phyloP scores from a whole-genome alignment of 2,329 filamentous ascomycete genomes.

The Aspergillus sp. region DNA sequence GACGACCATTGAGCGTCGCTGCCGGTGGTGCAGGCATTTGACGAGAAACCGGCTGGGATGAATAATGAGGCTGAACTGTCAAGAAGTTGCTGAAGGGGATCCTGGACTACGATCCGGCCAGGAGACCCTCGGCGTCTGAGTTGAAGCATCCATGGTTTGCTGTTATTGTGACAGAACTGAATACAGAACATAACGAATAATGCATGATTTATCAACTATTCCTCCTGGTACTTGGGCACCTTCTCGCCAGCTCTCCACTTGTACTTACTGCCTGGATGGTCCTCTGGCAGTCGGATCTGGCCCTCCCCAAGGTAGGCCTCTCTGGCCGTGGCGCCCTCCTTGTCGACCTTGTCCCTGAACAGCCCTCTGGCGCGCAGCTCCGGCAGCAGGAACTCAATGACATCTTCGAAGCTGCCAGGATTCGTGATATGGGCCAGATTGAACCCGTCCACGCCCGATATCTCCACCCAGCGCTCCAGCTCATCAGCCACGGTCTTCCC shows the following conservation, averaged over 20 bases:
- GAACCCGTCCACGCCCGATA: slow-evolving; percentile 37
- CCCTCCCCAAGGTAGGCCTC: slow-evolving; percentile 39
- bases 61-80: too few relatives aligned
- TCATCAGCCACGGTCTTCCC: slow-evolving; percentile 38
- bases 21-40: too few relatives aligned
- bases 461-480: slow-evolving; percentile 37
- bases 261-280: slow-evolving; percentile 38
- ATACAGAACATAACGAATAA: too few relatives aligned
- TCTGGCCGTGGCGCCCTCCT: slow-evolving; percentile 38
- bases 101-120: too few relatives aligned
- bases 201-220: background rate
- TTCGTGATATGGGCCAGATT: slow-evolving; percentile 36
- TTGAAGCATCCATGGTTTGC: too few relatives aligned
- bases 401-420: slow-evolving; percentile 38
- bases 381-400: slow-evolving; percentile 32
- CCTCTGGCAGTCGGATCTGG: slow-evolving; percentile 32
- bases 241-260: slow-evolving; percentile 36
- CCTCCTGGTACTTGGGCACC: slow-evolving; percentile 29
- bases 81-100: too few relatives aligned
- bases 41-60: too few relatives aligned
- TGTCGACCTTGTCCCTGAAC: slow-evolving; percentile 40
- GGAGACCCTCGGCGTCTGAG: too few relatives aligned
- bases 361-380: slow-evolving; percentile 35
- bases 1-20: too few relatives aligned
- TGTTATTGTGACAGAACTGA: too few relatives aligned